Conservation (phyloP, 2,329 filamentous ascomycete species). For the Nemania sp. region DNA sequence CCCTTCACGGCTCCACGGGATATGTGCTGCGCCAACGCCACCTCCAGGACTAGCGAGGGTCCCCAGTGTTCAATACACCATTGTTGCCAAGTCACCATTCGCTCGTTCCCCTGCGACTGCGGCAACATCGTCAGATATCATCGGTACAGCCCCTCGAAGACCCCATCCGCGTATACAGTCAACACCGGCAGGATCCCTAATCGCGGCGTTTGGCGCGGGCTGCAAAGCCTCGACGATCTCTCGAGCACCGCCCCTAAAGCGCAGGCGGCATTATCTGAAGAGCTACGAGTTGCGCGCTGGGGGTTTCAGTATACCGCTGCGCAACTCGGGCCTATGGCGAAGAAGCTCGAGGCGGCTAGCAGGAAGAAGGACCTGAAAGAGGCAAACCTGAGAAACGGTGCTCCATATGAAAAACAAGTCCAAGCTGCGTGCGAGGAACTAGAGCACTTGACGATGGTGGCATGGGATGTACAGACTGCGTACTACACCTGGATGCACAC, state of each 20-base stretch:
- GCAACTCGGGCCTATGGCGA: not conserved
- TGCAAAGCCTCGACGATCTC: constrained; percentile 16
- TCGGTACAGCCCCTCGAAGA: constrained; percentile 7
- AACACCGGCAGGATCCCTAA: not conserved
- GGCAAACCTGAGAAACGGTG: constrained; percentile 9
- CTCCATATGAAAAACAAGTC: constrained; percentile 3
- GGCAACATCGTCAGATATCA: constrained; percentile 16
- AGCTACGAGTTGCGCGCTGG: constrained; percentile 17
- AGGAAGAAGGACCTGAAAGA: constrained; percentile 8
- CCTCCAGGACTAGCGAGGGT: not conserved
- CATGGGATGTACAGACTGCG: not conserved
- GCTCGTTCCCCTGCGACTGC: constrained; percentile 14
- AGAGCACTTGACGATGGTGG: not conserved
- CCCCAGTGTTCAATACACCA: not conserved
- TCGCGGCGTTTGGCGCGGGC: constrained; percentile 11
- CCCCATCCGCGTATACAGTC: constrained; percentile 8
- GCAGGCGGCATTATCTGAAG: constrained; percentile 8
- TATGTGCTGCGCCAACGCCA: not conserved
- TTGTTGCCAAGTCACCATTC: constrained; percentile 12
- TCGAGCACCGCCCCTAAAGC: not conserved
- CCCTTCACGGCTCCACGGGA: constrained; percentile 1
- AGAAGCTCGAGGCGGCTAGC: not conserved
- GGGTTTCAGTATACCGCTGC: not conserved
- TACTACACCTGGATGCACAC: constrained; percentile 12
- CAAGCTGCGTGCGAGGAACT: not conserved